These are phyloP conservation scores for Amesomyces nigricolor DNA, from an alignment of 2,329 filamentous ascomycete genomes.

Conservation along the genomic window DNA sequence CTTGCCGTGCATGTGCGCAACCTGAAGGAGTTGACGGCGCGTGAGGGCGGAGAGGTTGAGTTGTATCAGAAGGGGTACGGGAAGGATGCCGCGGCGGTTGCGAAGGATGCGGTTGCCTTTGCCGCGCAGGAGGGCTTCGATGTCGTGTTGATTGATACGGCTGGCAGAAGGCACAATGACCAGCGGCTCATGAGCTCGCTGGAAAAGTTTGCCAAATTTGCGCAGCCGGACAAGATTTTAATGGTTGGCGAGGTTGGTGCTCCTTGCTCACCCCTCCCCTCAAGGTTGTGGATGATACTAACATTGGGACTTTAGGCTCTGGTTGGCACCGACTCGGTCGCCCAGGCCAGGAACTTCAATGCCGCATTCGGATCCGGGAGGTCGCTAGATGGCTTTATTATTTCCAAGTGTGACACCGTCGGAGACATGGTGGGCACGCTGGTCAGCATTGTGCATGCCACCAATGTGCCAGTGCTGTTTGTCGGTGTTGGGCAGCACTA, in stretches of 20 bases:
- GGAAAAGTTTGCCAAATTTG: constrained; percentile 96
- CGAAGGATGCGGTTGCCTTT: constrained; percentile 83
- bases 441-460: constrained; percentile 95
- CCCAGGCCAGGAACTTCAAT: constrained; percentile 95
- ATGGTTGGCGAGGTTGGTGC: constrained; percentile 66
- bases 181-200: constrained; percentile 91
- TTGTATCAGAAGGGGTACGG: constrained; percentile 97
- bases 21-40: constrained; percentile 76
- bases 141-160: constrained; percentile 95
- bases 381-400: constrained; percentile 91
- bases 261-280: constrained; percentile 16
- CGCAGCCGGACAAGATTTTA: constrained; percentile 94
- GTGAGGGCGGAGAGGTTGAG: constrained; percentile 81
- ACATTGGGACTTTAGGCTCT: constrained; percentile 53
- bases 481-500: constrained; percentile 70
- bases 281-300: constrained; percentile 5
- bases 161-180: constrained; percentile 91
- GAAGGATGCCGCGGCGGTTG: constrained; percentile 93
- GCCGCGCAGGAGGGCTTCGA: constrained; percentile 73
- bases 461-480: constrained; percentile 92
- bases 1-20: constrained; percentile 93
- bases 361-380: constrained; percentile 77
- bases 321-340: constrained; percentile 91
- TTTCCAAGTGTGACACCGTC: constrained; percentile 97
- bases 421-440: constrained; percentile 97